A percentile compares a stretch with the other conserved stretches of the same genome.
phyloP scores from a whole-genome alignment of 352 stramenopile species.

The Achlya hypogyna region DNA sequence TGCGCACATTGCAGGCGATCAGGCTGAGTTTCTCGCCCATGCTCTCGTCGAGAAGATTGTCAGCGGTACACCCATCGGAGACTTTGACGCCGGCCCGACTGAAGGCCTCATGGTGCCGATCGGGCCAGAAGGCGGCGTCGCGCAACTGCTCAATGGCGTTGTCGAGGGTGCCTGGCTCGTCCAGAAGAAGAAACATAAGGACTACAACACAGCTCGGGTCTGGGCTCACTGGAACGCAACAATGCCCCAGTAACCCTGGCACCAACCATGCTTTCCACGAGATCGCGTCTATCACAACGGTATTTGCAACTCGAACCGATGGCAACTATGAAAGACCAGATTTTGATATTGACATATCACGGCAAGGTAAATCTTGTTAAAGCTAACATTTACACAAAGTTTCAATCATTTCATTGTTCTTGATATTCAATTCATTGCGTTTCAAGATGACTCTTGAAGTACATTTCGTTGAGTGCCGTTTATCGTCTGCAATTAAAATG shows the following conservation, averaged over 20 bases:
- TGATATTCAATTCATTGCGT: too few relatives aligned
- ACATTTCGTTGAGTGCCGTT: too few relatives aligned
- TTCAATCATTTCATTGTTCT: too few relatives aligned
- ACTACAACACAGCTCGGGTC: constrained; percentile 22
- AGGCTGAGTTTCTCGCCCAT: constrained; percentile 34
- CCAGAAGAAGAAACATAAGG: constrained; percentile 34
- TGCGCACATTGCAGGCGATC: constrained; percentile 30
- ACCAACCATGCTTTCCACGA: neutral
- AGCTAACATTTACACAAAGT: too few relatives aligned
- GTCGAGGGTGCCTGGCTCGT: constrained; percentile 46
- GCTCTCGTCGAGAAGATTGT: constrained; percentile 25
- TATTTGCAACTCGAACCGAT: too few relatives aligned
- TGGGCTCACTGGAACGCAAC: neutral
- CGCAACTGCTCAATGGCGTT: constrained; percentile 40
- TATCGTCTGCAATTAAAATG: too few relatives aligned
- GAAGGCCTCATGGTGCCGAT: constrained; percentile 34
- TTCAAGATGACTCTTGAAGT: too few relatives aligned
- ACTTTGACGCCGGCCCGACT: neutral
- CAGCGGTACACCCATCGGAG: neutral
- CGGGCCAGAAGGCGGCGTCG: constrained; percentile 39
- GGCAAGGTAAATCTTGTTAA: too few relatives aligned
- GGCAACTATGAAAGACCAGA: too few relatives aligned
- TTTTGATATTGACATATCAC: too few relatives aligned
- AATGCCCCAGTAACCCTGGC: too few relatives aligned
- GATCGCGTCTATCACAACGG: too few relatives aligned